Conservation (phyloP, 805 yeast species). For the Komagataella mondaviorum region DNA sequence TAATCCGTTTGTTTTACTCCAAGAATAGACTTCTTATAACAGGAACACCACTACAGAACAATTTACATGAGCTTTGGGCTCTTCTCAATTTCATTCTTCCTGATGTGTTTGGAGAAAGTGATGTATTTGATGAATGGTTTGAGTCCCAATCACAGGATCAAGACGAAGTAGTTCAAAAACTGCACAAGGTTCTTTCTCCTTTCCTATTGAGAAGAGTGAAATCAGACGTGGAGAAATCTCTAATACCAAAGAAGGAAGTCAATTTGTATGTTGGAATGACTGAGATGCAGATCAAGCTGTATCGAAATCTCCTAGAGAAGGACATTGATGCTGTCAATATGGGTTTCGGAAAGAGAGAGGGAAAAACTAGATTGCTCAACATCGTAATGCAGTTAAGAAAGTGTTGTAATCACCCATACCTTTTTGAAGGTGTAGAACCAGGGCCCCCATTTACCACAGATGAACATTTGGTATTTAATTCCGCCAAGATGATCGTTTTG, state of each 20-base stretch:
- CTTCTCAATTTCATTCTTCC: slow-evolving; percentile 64
- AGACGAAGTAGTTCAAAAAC: slow-evolving; percentile 43
- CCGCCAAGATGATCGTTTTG: slow-evolving; percentile 59
- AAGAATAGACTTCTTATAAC: slow-evolving; percentile 60
- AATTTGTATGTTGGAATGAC: slow-evolving; percentile 66
- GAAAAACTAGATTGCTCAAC: slow-evolving; percentile 64
- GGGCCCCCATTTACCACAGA: slow-evolving; percentile 84
- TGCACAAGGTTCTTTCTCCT: slow-evolving; percentile 67
- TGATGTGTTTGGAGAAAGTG: slow-evolving; percentile 64
- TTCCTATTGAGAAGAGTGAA: slow-evolving; percentile 66
- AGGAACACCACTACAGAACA: slow-evolving; percentile 75
- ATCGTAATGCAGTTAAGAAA: slow-evolving; percentile 79
- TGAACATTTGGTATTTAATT: slow-evolving; percentile 64
- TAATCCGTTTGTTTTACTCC: slow-evolving; percentile 2
- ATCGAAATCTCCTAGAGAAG: slow-evolving; percentile 61
- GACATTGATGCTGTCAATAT: slow-evolving; percentile 81
- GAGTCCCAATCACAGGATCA: slow-evolving; percentile 24
- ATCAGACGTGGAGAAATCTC: slow-evolving; percentile 68
- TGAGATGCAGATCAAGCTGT: slow-evolving; percentile 71
- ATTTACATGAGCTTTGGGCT: slow-evolving; percentile 74
- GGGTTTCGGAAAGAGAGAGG: slow-evolving; percentile 61
- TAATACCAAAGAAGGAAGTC: slow-evolving; percentile 62
- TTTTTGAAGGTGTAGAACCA: slow-evolving; percentile 96
- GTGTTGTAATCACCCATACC: slow-evolving; percentile 88
- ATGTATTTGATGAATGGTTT: slow-evolving; percentile 69